Base-by-base conservation (phyloP, 2,329 filamentous ascomycete genomes). In the Stachybotrys echinatus region DNA sequence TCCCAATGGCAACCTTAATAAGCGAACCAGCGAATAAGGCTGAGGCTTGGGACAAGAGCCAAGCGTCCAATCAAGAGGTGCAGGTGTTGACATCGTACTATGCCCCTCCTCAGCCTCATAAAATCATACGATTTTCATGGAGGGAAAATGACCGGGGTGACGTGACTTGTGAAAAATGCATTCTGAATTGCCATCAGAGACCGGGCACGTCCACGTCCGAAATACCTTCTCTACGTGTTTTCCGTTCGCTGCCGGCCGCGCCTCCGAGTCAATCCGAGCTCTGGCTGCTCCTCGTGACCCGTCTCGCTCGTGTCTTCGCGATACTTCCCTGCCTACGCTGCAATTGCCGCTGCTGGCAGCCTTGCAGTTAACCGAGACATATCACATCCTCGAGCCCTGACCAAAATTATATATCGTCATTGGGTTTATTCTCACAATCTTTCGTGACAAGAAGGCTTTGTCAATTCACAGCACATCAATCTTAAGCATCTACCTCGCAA, bases 101-200 rank as follows among this genome's bases (percentile, higher is more conserved):
- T 62, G 62, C 60, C 60, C 61, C 63, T 65, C 59, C 55, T 50
- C 58, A 68, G 66, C 66, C 66, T 69, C 54, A 65, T 51, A 48
- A 34, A 58, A 69, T 69, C 66, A 68, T 69, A 69, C 65, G 66
- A 69, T 67, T 59, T 65, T 55, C 54, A 22, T 47, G 54, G 48
- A 47, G 49, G 40, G 38, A 18, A 40, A 10, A 8, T 40, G 38
- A 20, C 38, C 38, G 6, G 38, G 17, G 38, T n/a, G 19, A 40
- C 38, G 17, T 20, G 38, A 40, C 38, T 40, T 40, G 38, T 8
- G n/a, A 18, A 40, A 40, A 40, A 40, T 40, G 38, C 19, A 18
- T 40, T 40, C 38, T 10, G 12, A 40, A 40, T 34, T 34, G 27
- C 27, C 27, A 34, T 34, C 27, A 14, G 10, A 34, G 27, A 14